Evolutionary conservation across 2,329 filamentous ascomycete genomes (phyloP).

Genomic region (Trichoderma simmonsii): DNA sequence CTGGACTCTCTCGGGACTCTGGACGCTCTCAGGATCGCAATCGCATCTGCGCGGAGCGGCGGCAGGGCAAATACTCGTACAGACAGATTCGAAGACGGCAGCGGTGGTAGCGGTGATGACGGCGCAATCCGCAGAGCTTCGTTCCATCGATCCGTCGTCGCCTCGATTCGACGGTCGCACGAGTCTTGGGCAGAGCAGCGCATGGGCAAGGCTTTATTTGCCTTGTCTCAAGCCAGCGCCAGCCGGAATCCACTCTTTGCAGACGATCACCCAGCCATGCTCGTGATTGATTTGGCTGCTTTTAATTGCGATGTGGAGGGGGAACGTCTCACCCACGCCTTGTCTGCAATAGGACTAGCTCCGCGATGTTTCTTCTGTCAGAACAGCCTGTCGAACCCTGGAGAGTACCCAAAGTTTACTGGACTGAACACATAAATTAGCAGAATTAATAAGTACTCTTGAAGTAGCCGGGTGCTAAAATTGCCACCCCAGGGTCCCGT

Average conservation of each 20-base stretch:
- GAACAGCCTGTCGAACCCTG: neutral
- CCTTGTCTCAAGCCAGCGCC: neutral
- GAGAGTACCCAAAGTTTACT: neutral
- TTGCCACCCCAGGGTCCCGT: neutral
- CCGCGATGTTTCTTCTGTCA: neutral
- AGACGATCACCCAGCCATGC: slow-evolving; percentile 6
- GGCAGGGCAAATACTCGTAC: neutral
- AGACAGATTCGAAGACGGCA: neutral
- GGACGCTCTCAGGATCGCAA: neutral
- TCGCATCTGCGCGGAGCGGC: neutral
- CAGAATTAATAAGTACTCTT: neutral
- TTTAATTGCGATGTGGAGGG: slow-evolving; percentile 14
- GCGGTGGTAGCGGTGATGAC: neutral
- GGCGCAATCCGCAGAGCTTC: slow-evolving; percentile 4
- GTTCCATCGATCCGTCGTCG: slow-evolving; percentile 9
- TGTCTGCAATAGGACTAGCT: neutral
- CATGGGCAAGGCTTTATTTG: neutral
- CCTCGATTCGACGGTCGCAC: too few relatives aligned
- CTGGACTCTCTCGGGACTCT: neutral
- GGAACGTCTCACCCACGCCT: slow-evolving; percentile 4
- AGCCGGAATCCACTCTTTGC: slow-evolving; percentile 8
- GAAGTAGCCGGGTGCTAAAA: neutral
- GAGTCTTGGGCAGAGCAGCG: neutral
- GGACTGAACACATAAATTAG: neutral
- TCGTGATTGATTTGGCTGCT: slow-evolving; percentile 3